Base-by-base conservation (phyloP, 176 grass and related monocot species). In the Aegilops sharonensis region DNA sequence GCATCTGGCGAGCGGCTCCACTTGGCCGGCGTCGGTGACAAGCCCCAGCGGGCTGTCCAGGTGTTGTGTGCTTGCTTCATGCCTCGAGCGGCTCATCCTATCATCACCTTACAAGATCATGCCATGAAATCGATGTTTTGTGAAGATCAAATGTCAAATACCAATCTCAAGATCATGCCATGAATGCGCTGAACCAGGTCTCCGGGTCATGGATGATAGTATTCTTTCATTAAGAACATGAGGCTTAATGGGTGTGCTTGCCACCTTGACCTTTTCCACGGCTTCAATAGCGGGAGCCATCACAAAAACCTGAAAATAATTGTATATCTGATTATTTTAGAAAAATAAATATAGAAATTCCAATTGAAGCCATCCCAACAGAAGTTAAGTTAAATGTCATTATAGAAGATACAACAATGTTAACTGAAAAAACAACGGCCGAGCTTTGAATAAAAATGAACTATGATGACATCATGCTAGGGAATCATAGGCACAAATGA, bases 91-190 rank as follows among this genome's bases (percentile, higher is more conserved):
- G n/a, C n/a, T n/a, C n/a, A n/a, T n/a, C n/a, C n/a, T n/a, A n/a
- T n/a, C n/a, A n/a, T n/a, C n/a, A n/a, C n/a, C n/a, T n/a, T n/a
- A n/a, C n/a, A n/a, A n/a, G n/a, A n/a, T n/a, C n/a, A n/a, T n/a
- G n/a, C n/a, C n/a, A 9, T 9, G 40, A 45, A 78, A 74, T 25
- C 2, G 7, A 57, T 1, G 10, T 59, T 11, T 52, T 71, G 18
- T 78, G 37, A 77, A 42, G 42, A 43, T 34, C 21, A 36, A 9
- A 83, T 60, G 66, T 76, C 57, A 21, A 86, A 66, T 98, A 98
- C 95, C 96, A 54, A 98, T 95, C 75, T 98, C 96, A 67, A 98
- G 91, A 81, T 98, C 96, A 91, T 98, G 96, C 96, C 96, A 98
- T n/a, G 96, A 92, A 82, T 98, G 96, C 1, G 96, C 96, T 24